These are phyloP conservation scores for Entomophthora muscae DNA, from an alignment of 371 early-diverging fungal genomes.

Conservation along the genomic window DNA sequence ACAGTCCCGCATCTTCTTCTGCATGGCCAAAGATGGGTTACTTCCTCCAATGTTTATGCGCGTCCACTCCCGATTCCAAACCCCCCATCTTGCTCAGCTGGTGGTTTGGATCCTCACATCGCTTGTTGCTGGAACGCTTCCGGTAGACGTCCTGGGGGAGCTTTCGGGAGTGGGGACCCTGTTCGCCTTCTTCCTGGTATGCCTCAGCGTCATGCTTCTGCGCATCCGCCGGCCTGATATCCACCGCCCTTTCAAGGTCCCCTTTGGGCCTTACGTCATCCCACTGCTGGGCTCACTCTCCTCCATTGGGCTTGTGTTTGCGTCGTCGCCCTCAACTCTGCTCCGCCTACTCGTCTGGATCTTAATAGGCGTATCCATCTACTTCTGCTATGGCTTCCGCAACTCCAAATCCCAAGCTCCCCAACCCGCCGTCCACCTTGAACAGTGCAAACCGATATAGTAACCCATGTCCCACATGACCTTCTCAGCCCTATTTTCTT, in stretches of 20 bases:
- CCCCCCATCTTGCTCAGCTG: slow-evolving; percentile 55
- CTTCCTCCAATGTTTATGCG: slow-evolving; percentile 21
- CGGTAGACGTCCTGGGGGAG: slow-evolving; percentile 68
- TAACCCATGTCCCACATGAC: too few relatives aligned
- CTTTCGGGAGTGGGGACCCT: slow-evolving; percentile 76
- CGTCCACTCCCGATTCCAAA: slow-evolving; percentile 29
- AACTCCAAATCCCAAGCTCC: too few relatives aligned
- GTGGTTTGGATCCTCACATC: slow-evolving; percentile 47
- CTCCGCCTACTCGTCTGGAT: slow-evolving; percentile 29
- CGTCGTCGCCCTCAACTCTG: slow-evolving; percentile 37
- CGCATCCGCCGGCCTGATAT: slow-evolving; percentile 52
- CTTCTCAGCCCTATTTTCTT: too few relatives aligned
- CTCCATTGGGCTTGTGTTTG: slow-evolving; percentile 35
- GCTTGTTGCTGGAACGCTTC: slow-evolving; percentile 47
- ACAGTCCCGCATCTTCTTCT: slow-evolving; percentile 73
- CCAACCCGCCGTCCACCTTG: too few relatives aligned
- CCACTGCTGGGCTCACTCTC: slow-evolving; percentile 38
- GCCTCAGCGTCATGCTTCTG: slow-evolving; percentile 53
- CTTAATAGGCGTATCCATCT: slow-evolving; percentile 48
- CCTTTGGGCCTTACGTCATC: slow-evolving; percentile 43
- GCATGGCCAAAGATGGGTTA: slow-evolving; percentile 45
- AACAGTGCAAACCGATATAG: too few relatives aligned
- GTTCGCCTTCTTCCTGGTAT: slow-evolving; percentile 68
- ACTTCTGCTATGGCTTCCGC: slow-evolving; percentile 40
- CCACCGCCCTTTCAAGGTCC: slow-evolving; percentile 54